phyloP scores from a whole-genome alignment of 352 stramenopile genomes.

The Pseudoperonospora humuli region DNA sequence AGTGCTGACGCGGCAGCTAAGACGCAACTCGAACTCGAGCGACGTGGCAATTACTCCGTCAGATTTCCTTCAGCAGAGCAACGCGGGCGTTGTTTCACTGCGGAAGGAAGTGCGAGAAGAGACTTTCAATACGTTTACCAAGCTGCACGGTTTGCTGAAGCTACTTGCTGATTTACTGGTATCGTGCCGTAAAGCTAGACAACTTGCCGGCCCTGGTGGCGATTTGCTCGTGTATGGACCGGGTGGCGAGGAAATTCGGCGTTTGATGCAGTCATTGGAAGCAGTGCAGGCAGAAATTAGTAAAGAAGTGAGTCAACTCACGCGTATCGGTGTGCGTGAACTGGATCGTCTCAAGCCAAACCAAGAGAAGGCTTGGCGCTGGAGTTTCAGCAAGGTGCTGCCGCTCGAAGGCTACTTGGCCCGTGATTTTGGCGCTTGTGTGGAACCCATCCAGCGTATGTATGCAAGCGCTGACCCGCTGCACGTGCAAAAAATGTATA shows the following conservation, averaged over 20 bases:
- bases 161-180: conserved; percentile 75
- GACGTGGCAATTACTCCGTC: conserved; percentile 46
- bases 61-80: conserved; percentile 62
- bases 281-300: conserved; percentile 71
- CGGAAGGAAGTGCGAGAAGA: conserved; percentile 45
- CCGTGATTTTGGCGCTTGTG: conserved; percentile 76
- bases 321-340: conserved; percentile 71
- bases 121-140: conserved; percentile 67
- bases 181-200: conserved; percentile 73
- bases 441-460: conserved; percentile 83
- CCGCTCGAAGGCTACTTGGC: conserved; percentile 76
- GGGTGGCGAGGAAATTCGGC: conserved; percentile 71
- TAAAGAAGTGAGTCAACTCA: conserved; percentile 71
- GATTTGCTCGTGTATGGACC: conserved; percentile 81
- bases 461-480: conserved; percentile 73
- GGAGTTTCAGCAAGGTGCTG: conserved; percentile 80
- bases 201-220: conserved; percentile 68
- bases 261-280: conserved; percentile 77
- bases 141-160: conserved; percentile 73
- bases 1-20: conserved; percentile 49
- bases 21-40: conserved; percentile 33
- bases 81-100: conserved; percentile 65
- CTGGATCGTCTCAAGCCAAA: conserved; percentile 82
- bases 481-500: conserved; percentile 82
- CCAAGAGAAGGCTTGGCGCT: conserved; percentile 77